Evolutionary conservation across 306 rosid species (phyloP), one percentile per base, ranked within the genome.

Genomic region (Sicyos baderoa): DNA sequence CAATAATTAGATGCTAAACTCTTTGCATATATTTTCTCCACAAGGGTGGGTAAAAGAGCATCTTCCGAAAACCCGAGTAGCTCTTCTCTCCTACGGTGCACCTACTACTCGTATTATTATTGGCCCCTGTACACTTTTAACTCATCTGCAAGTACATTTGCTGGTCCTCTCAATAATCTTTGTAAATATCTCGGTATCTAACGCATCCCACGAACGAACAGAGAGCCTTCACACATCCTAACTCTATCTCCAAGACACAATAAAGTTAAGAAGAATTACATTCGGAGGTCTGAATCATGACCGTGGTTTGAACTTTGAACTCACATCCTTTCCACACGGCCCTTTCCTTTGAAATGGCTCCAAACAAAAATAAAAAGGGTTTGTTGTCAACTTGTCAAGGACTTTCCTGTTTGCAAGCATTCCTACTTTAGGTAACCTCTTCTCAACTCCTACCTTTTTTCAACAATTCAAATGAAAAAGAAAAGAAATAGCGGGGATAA

Each of bases 141-240:
- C 71, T 66, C 71, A 15, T 45, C 55, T 66, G 71, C 71, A 66
- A 45, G 40, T 12, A 47, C 71, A 66, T 7, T 47, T 45, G 55
- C 40, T 22, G 42, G 71, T 15, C 44, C 52, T 66, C 68, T 23
- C 71, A 47, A 47, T 22, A 66, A 47, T 37, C 50, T 59, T 27
- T 15, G 10, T 10, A 37, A 62, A 62, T 62, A 17, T 61, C 15
- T 17, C 10, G 25, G 4, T 35, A 37, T 61, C 68, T n/a, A 14
- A 49, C 25, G 27, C 9, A 9, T 25, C 19, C 44, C 16, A 40
- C 29, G 9, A 62, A 3, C 29, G 1, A 40, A 40, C 45, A 7
- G 11, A 40, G 45, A 40, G 45, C 7, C 45, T 7, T 9, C 11
- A 16, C 27, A 63, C 69, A 42, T 12, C 29, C 32, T 9, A 40